Conservation (phyloP, 345 rosid genomes). For the Syzygium aqueum region DNA sequence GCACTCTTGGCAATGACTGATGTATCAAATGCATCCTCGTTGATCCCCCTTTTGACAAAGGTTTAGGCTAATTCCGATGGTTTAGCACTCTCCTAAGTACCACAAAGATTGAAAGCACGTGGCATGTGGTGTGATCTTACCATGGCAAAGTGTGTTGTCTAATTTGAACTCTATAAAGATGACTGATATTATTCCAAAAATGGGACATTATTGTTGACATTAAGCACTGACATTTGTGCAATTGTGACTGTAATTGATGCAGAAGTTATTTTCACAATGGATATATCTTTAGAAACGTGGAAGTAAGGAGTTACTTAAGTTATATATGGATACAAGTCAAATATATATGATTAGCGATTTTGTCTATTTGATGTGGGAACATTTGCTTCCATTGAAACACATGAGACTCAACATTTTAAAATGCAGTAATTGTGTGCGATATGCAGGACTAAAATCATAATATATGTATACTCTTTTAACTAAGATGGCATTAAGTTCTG, state of each 20-base stretch:
- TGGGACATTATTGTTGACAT: neutral
- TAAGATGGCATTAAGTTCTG: neutral
- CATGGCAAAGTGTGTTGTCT: neutral
- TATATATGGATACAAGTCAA: neutral
- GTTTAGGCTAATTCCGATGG: accelerated
- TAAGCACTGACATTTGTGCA: accelerated
- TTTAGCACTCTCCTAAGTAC: neutral
- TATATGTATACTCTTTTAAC: neutral
- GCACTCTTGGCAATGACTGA: accelerated
- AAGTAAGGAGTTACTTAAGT: accelerated
- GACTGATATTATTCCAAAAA: neutral
- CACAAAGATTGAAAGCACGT: accelerated
- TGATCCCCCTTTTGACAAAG: neutral
- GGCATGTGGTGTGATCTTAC: neutral
- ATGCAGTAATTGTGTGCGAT: accelerated
- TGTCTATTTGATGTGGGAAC: accelerated
- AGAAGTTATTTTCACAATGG: neutral
- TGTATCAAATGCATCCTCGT: accelerated
- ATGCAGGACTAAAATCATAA: accelerated
- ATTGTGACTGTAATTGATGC: neutral
- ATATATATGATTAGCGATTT: accelerated
- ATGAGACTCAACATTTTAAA: neutral
- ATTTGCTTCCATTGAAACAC: neutral
- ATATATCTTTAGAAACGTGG: neutral
- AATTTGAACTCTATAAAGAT: neutral